These are phyloP conservation scores for Boletus subluridellus DNA, from an alignment of 1,284 basidiomycete genomes.

Conservation along the genomic window DNA sequence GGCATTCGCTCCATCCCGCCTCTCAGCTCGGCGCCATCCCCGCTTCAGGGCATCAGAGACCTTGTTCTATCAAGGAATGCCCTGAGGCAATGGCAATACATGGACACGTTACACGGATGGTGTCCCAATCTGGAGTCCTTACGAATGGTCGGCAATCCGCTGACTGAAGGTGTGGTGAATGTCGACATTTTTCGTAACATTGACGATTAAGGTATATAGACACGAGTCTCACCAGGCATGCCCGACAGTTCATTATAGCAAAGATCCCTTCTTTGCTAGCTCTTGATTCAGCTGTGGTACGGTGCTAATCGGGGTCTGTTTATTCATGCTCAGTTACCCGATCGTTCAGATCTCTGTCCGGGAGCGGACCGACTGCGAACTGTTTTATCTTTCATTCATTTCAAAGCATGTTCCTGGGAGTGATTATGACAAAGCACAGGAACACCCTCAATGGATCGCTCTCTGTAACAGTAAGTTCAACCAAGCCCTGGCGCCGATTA, in stretches of 20 bases:
- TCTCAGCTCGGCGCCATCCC: conserved; percentile 28
- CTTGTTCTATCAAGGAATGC: conserved; percentile 65
- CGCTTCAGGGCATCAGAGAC: conserved; percentile 44
- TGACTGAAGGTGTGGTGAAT: conserved; percentile 47
- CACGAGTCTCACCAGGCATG: conserved; percentile 40
- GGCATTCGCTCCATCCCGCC: conserved; percentile 49
- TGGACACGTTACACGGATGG: conserved; percentile 71
- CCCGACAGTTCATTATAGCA: conserved; percentile 69
- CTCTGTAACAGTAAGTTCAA: conserved; percentile 59
- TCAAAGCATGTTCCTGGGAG: conserved; percentile 43
- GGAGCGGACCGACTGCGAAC: conserved; percentile 83
- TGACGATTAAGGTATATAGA: conserved; percentile 30
- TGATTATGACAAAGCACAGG: conserved; percentile 43
- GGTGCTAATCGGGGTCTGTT: conserved; percentile 19
- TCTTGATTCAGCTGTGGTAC: conserved; percentile 70
- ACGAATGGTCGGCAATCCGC: conserved; percentile 57
- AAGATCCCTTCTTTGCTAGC: conserved; percentile 59
- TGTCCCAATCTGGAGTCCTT: conserved; percentile 60
- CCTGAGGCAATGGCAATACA: conserved; percentile 59
- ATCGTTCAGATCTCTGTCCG: conserved; percentile 55
- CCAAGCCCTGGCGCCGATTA: neutral
- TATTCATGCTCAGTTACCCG: conserved; percentile 18
- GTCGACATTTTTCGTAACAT: conserved; percentile 1
- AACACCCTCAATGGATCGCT: conserved; percentile 61
- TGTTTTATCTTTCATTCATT: conserved; percentile 75